These are phyloP conservation scores for Stemphylium lycopersici DNA, from an alignment of 2,329 filamentous ascomycete genomes.

Conservation along the genomic window DNA sequence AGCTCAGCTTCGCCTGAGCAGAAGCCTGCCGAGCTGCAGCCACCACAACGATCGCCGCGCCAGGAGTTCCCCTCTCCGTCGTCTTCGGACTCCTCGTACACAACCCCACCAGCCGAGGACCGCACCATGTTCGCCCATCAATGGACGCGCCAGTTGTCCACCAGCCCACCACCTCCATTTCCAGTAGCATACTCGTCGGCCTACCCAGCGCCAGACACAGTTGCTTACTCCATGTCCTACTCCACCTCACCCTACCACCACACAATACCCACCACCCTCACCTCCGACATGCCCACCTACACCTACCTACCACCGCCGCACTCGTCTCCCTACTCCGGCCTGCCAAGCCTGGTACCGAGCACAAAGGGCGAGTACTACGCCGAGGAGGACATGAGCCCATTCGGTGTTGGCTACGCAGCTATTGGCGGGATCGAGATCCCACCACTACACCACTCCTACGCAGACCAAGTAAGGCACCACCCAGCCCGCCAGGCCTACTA, in stretches of 20 bases:
- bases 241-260: constrained; percentile 49
- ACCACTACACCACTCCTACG: constrained; percentile 66
- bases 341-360: constrained; percentile 65
- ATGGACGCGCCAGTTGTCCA: constrained; percentile 71
- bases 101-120: constrained; percentile 68
- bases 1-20: constrained; percentile 66
- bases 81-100: constrained; percentile 46
- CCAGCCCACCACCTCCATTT: constrained; percentile 74
- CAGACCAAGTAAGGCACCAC: constrained; percentile 72
- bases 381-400: constrained; percentile 66
- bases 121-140: constrained; percentile 68
- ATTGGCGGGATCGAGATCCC: constrained; percentile 68
- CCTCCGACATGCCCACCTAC: constrained; percentile 55
- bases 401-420: constrained; percentile 72
- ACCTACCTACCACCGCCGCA: constrained; percentile 61
- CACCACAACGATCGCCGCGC: constrained; percentile 44
- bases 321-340: constrained; percentile 57
- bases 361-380: constrained; percentile 71
- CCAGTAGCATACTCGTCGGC: constrained; percentile 62
- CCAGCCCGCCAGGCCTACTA: constrained; percentile 49
- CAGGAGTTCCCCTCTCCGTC: constrained; percentile 46
- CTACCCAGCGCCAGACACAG: constrained; percentile 71
- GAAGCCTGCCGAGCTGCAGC: constrained; percentile 60
- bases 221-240: constrained; percentile 65
- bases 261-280: constrained; percentile 46